A percentile compares a stretch with the other conserved stretches of the same genome.
phyloP scores from a whole-genome alignment of 768 basidiomycete species.

The Lanmaoa rubissima region DNA sequence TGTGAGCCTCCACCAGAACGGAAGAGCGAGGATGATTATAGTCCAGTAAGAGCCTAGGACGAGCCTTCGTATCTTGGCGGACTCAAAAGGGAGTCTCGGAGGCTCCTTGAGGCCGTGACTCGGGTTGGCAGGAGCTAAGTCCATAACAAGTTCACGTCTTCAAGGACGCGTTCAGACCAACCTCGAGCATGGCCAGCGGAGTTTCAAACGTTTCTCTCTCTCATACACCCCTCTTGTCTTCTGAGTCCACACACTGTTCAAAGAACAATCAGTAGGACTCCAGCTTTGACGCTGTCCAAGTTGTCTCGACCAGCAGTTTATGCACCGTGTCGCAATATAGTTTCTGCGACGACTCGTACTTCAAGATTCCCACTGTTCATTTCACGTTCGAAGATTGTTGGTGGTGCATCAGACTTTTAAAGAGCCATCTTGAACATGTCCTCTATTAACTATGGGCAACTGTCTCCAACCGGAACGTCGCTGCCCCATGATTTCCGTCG shows the following conservation, averaged over 20 bases:
- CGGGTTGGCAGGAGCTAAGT: conserved; percentile 13
- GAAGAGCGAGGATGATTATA: conserved; percentile 72
- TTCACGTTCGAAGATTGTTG: conserved; percentile 3
- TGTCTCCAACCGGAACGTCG: conserved; percentile 27
- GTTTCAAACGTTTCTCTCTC: conserved; percentile 32
- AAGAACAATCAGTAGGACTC: conserved; percentile 10
- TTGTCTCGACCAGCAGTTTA: conserved; percentile 2
- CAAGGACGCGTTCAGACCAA: conserved; percentile 5
- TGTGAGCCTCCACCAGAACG: conserved; percentile 93
- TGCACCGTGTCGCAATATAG: conserved; percentile 1
- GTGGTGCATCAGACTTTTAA: conserved; percentile 3
- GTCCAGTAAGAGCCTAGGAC: conserved; percentile 79
- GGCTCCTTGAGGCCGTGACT: conserved; percentile 41
- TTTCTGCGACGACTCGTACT: conserved; percentile 1
- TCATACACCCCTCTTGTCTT: conserved; percentile 18
- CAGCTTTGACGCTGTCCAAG: not conserved
- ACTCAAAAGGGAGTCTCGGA: conserved; percentile 52
- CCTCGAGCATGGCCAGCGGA: conserved; percentile 25
- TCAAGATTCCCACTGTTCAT: conserved; percentile 4
- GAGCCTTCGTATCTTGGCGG: conserved; percentile 45
- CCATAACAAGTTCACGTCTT: conserved; percentile 21
- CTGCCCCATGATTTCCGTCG: conserved; percentile 30
- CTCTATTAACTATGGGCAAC: conserved; percentile 27
- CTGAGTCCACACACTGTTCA: conserved; percentile 5
- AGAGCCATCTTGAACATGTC: conserved; percentile 19